Evolutionary conservation across 129 eudicot species (phyloP).

Genomic region (Arctium minus): DNA sequence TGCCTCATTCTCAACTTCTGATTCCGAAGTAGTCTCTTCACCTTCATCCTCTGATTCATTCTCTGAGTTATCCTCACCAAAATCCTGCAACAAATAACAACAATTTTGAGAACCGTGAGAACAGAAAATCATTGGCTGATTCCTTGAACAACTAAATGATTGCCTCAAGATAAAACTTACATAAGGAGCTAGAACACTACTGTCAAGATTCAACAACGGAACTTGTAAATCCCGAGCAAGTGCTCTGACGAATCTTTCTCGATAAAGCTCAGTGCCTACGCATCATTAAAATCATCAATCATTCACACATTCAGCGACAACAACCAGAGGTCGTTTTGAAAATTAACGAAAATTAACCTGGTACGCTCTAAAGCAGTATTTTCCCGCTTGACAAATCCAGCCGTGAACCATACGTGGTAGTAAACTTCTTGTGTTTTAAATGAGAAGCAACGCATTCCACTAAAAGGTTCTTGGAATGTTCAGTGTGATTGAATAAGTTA

Average conservation of each 20-base stretch:
- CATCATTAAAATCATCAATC: conserved; percentile 19
- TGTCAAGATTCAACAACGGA: conserved; percentile 84
- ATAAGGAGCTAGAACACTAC: conserved; percentile 86
- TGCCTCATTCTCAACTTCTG: too few species aligned
- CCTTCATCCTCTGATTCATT: too few species aligned
- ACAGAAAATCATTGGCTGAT: neutral
- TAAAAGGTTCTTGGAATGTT: conserved; percentile 64
- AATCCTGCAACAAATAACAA: conserved; percentile 45
- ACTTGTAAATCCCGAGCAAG: conserved; percentile 87
- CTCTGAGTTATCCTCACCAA: conserved; percentile 46
- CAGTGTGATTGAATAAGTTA: conserved; percentile 39
- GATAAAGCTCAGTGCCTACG: conserved; percentile 88
- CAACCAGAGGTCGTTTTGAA: neutral
- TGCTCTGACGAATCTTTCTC: conserved; percentile 91
- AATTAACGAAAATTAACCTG: conserved; percentile 41
- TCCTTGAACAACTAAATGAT: neutral
- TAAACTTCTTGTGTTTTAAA: conserved; percentile 62
- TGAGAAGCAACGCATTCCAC: conserved; percentile 88
- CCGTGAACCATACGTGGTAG: conserved; percentile 66
- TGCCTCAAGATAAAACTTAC: conserved; percentile 41
- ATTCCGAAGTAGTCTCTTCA: too few species aligned
- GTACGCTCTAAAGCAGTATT: conserved; percentile 88
- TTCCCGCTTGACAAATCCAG: conserved; percentile 83
- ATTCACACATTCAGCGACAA: neutral
- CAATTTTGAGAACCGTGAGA: neutral